Conservation (phyloP, 2,329 filamentous ascomycete genomes). For the Trichoderma polysporum region DNA sequence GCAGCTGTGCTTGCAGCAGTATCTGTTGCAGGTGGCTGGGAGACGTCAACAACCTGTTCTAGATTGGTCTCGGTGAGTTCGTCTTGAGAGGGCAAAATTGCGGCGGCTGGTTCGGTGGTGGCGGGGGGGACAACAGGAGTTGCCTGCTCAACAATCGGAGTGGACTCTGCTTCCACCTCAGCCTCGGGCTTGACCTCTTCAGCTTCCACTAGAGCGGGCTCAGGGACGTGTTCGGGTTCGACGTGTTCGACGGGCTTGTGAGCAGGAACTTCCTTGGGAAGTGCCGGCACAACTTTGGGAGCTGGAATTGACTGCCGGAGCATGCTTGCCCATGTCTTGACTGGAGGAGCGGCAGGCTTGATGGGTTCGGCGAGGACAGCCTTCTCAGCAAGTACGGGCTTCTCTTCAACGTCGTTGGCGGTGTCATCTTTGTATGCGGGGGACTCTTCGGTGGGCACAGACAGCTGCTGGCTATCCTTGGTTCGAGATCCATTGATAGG, state of each 20-base stretch:
- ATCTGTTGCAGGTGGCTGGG: conserved; percentile 71
- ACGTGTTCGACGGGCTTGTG: conserved; percentile 41
- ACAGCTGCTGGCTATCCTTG: conserved; percentile 57
- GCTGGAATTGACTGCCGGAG: conserved; percentile 57
- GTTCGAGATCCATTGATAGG: conserved; percentile 60
- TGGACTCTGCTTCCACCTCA: conserved; percentile 37
- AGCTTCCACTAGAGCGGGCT: conserved; percentile 37
- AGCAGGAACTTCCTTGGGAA: conserved; percentile 49
- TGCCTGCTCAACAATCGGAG: conserved; percentile 36
- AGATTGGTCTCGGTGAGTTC: conserved; percentile 90
- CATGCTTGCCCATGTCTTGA: conserved; percentile 75
- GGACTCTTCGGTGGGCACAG: conserved; percentile 70
- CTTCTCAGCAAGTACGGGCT: conserved; percentile 34
- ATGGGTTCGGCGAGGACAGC: conserved; percentile 39
- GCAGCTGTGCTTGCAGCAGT: conserved; percentile 87
- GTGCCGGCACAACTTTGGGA: conserved; percentile 58
- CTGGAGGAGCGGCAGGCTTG: conserved; percentile 40
- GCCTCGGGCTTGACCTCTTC: conserved; percentile 38
- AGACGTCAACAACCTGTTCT: conserved; percentile 82
- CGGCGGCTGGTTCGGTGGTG: conserved; percentile 50
- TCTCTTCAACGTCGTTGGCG: conserved; percentile 36
- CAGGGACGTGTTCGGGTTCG: conserved; percentile 28
- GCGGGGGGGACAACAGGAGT: conserved; percentile 26
- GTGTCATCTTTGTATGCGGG: conserved; percentile 47
- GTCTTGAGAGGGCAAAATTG: conserved; percentile 70